These are phyloP conservation scores for Penicillium goetzii DNA, from an alignment of 495 filamentous ascomycete genomes.

Conservation along the genomic window DNA sequence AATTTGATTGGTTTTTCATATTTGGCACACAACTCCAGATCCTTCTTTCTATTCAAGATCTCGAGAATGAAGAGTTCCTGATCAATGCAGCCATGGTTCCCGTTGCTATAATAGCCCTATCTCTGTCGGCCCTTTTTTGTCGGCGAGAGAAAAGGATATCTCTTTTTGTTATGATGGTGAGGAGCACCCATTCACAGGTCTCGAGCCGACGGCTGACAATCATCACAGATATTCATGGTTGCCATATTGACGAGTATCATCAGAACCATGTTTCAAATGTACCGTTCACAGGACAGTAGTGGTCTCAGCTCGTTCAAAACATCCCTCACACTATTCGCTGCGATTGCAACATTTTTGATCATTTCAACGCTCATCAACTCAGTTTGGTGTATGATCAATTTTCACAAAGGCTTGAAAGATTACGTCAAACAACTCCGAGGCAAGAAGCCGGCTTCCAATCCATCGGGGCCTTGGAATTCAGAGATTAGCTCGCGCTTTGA, in stretches of 20 bases:
- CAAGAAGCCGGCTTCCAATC: slow-evolving; percentile 2
- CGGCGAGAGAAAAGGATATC: slow-evolving; percentile 24
- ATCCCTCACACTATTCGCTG: slow-evolving; percentile 27
- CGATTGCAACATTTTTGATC: slow-evolving; percentile 22
- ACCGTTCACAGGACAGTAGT: background rate
- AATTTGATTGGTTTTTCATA: slow-evolving; percentile 31
- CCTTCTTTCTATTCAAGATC: slow-evolving; percentile 16
- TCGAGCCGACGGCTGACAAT: slow-evolving; percentile 3
- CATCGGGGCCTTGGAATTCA: background rate
- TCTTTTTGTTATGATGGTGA: slow-evolving; percentile 21
- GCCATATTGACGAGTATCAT: slow-evolving; percentile 20
- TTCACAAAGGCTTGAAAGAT: slow-evolving; percentile 28
- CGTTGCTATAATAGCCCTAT: slow-evolving; percentile 16
- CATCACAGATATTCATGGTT: slow-evolving; percentile 19
- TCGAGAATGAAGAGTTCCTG: slow-evolving; percentile 19
- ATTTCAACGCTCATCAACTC: slow-evolving; percentile 20
- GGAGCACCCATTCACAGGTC: background rate
- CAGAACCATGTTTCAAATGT: slow-evolving; percentile 14
- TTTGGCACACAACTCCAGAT: slow-evolving; percentile 30
- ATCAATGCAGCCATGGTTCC: slow-evolving; percentile 21
- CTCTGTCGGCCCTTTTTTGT: slow-evolving; percentile 21
- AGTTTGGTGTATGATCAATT: slow-evolving; percentile 28
- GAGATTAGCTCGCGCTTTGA: slow-evolving; percentile 22
- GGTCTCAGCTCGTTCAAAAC: slow-evolving; percentile 17
- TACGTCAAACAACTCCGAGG: slow-evolving; percentile 16